phyloP scores from a whole-genome alignment of 768 basidiomycete species.

The Mycena olivaceomarginata region DNA sequence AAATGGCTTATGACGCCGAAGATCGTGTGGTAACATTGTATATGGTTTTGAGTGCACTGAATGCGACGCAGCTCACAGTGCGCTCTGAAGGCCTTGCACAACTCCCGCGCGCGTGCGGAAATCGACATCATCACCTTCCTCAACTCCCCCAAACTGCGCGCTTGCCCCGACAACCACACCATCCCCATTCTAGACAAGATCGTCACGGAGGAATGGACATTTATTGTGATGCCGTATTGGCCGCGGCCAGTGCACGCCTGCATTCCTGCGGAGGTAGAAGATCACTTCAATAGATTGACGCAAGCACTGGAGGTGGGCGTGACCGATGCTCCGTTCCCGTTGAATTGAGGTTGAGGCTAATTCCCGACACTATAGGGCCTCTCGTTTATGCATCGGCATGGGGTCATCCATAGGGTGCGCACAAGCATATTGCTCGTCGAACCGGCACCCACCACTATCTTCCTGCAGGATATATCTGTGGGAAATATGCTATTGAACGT shows the following conservation, averaged over 20 bases:
- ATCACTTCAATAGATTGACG: constrained; percentile 39
- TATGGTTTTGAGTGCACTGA: neutral
- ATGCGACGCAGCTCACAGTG: constrained; percentile 18
- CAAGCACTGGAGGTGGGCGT: constrained; percentile 40
- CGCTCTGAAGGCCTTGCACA: constrained; percentile 41
- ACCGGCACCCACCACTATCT: neutral
- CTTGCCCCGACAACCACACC: constrained; percentile 44
- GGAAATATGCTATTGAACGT: constrained; percentile 43
- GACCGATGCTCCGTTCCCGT: constrained; percentile 15
- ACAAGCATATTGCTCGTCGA: neutral
- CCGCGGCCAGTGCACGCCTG: constrained; percentile 39
- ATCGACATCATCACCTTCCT: constrained; percentile 42
- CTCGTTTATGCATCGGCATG: constrained; percentile 42
- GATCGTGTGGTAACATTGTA: constrained; percentile 35
- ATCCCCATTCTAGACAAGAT: constrained; percentile 42
- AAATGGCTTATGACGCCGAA: constrained; percentile 44
- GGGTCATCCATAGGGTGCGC: constrained; percentile 42
- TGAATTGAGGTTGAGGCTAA: constrained; percentile 23
- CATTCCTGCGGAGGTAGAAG: constrained; percentile 45
- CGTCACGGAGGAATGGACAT: constrained; percentile 42
- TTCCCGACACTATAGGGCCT: constrained; percentile 34
- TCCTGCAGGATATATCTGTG: constrained; percentile 38
- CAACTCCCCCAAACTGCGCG: constrained; percentile 38
- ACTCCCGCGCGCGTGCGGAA: constrained; percentile 27
- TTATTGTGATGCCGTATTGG: constrained; percentile 45